Base-by-base conservation (phyloP, 257 asterid genomes). In the Solanum ossicruentum region DNA sequence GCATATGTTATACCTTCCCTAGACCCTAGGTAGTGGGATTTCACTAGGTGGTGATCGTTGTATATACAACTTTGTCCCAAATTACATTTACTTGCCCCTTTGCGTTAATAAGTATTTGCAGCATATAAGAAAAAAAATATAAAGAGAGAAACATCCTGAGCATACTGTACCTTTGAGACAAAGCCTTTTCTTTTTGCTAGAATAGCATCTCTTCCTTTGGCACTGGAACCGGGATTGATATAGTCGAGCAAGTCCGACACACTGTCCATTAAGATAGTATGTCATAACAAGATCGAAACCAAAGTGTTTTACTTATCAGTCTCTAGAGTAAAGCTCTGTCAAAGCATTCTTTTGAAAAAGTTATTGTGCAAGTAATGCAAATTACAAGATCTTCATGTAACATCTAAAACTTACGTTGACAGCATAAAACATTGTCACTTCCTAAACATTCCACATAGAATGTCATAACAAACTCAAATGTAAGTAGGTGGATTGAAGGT, bases 161-260 rank as follows among this genome's bases (percentile, higher is more conserved):
- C 63, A 77, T 77, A 45, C 4, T 52, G 26, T 86, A 96, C 99
- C 98, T 94, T 96, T 9, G 91, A 87, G 43, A 88, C 32, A 86
- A 78, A 90, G 84, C 79, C 91, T 91, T 91, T 96, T 91, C 95
- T 93, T 91, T 87, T 96, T 75, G 91, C 78, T 39, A 36, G 47
- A 39, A 89, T 86, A 79, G 82, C 89, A 73, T 92, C 93, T 90
- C 88, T 94, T 85, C 92, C 99, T 86, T 94, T 91, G 85, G 92
- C 89, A 92, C 92, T 95, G 43, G 91, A 92, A 88, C 89, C 92
- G 41, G 98, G 97, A 89, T 92, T 95, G 86, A 95, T 97, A 87
- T 90, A 97, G 89, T 95, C 97, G 65, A 97, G 99, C 90, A 97
- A 98, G 91, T 97, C 99, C 52, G 99, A 94, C 80, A 97, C 99